These are phyloP conservation scores for Trichoderma lentiforme DNA, from an alignment of 2,329 filamentous ascomycete species.

Conservation along the genomic window DNA sequence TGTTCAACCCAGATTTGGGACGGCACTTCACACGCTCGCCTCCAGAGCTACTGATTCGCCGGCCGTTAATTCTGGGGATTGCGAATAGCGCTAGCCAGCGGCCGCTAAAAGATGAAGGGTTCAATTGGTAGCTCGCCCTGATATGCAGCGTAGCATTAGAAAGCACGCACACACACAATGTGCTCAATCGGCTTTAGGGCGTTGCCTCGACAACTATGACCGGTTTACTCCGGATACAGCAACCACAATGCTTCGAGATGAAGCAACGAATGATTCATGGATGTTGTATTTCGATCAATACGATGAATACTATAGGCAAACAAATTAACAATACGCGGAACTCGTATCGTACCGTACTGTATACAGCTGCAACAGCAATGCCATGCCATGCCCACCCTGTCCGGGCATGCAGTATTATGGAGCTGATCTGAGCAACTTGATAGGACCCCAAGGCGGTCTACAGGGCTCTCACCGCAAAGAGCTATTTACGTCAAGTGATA, in stretches of 20 bases:
- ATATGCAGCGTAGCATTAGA: neutral
- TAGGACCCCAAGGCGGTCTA: neutral
- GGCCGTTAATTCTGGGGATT: neutral
- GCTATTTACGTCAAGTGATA: neutral
- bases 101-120: conserved; percentile 8
- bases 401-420: neutral
- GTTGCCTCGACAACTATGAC: neutral
- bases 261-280: neutral
- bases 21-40: neutral
- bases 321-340: neutral
- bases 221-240: neutral
- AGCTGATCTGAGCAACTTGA: neutral
- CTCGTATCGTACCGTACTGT: neutral
- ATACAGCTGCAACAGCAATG: neutral
- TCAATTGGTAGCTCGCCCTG: neutral
- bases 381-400: neutral
- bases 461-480: conserved; percentile 12
- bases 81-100: conserved; percentile 9
- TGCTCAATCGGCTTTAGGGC: neutral
- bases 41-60: neutral
- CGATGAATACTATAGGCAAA: neutral
- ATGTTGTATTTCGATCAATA: neutral
- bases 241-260: neutral
- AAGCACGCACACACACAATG: neutral
- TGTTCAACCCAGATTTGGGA: neutral